Conservation (phyloP, 2,329 filamentous ascomycete genomes). For the Exutisphaerella laricina region DNA sequence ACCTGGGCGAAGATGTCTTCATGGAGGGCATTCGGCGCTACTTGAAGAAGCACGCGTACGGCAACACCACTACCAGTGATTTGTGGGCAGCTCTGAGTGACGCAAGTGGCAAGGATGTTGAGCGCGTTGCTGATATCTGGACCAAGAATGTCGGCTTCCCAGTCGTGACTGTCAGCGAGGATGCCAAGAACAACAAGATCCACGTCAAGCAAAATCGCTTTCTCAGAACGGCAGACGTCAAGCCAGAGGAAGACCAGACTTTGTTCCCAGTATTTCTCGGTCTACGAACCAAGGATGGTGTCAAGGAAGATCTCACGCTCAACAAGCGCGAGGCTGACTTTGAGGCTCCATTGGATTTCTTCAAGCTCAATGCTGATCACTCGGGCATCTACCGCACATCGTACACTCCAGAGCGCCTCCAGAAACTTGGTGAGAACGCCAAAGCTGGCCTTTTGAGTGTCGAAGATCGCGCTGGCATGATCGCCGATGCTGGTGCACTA, state of each 20-base stretch:
- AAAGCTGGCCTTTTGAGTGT: constrained; percentile 74
- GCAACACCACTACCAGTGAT: constrained; percentile 86
- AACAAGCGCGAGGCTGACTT: constrained; percentile 68
- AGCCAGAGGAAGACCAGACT: constrained; percentile 83
- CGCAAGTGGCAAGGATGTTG: constrained; percentile 85
- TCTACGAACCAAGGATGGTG: constrained; percentile 73
- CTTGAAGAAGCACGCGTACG: constrained; percentile 93
- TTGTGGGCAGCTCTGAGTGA: constrained; percentile 83
- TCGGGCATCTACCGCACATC: constrained; percentile 87
- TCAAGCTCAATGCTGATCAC: constrained; percentile 94
- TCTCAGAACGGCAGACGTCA: constrained; percentile 84
- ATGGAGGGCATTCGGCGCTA: constrained; percentile 87
- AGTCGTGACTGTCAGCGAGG: constrained; percentile 79
- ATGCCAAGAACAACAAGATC: constrained; percentile 64
- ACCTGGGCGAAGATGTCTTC: constrained; percentile 86
- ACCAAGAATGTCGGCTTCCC: constrained; percentile 95
- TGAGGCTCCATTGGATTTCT: constrained; percentile 78
- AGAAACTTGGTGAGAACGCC: constrained; percentile 82
- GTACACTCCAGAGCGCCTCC: constrained; percentile 75
- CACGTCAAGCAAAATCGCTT: constrained; percentile 93
- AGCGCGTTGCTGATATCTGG: constrained; percentile 90
- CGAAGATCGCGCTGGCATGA: constrained; percentile 91
- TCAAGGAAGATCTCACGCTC: constrained; percentile 71
- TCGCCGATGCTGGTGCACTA: constrained; percentile 77
- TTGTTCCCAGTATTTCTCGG: constrained; percentile 87